Percentiles rank a stretch among this genome's conserved stretches.
Conservation (phyloP, 495 filamentous ascomycete species). For the Neurospora sp. region DNA sequence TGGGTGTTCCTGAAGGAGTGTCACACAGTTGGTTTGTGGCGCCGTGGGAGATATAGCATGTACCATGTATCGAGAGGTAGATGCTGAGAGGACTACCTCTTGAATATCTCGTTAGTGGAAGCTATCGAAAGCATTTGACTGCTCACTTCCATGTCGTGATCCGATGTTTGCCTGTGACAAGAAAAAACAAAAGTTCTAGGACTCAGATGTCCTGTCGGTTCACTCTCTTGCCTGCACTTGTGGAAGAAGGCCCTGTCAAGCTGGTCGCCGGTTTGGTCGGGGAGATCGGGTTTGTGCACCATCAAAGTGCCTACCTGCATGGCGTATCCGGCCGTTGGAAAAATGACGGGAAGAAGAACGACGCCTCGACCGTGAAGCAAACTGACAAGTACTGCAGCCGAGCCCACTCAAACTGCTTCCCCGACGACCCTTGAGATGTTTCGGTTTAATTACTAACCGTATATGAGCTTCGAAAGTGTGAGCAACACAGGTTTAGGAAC, state of each 20-base stretch:
- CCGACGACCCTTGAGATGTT: slow-evolving; percentile 2
- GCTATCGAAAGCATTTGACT: background rate
- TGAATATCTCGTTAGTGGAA: background rate
- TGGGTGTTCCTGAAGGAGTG: slow-evolving; percentile 13
- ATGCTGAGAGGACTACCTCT: background rate
- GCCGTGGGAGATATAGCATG: background rate
- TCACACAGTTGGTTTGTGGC: slow-evolving; percentile 12
- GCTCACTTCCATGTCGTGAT: background rate
- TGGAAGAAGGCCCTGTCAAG: background rate
- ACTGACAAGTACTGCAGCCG: background rate
- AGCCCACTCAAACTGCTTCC: background rate
- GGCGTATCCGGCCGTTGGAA: background rate
- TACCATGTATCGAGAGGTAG: background rate
- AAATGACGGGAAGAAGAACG: background rate
- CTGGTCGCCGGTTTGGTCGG: background rate
- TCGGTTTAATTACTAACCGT: slow-evolving; percentile 12
- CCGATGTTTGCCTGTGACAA: background rate
- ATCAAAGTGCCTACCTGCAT: background rate
- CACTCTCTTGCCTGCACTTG: background rate
- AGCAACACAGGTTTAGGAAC: background rate
- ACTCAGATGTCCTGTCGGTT: background rate
- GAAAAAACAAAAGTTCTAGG: background rate
- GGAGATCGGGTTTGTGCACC: background rate
- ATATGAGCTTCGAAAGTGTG: background rate
- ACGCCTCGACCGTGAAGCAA: background rate